Base-by-base conservation (phyloP, 148 eudicot species). In the Drosera capensis region DNA sequence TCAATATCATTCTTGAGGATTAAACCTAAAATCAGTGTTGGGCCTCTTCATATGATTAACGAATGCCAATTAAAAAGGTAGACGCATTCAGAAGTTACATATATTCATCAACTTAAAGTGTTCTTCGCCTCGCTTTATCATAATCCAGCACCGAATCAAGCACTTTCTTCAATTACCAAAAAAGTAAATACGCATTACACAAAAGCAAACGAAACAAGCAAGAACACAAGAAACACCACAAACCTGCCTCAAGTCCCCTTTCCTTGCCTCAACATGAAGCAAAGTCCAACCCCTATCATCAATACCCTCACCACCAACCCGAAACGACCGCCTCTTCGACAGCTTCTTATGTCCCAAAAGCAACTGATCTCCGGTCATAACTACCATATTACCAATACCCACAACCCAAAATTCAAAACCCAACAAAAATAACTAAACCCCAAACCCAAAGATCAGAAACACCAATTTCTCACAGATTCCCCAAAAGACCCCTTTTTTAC, bases 251-350 rank as follows among this genome's bases (percentile, higher is more conserved):
- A 65, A 46, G 40, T 75, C 71, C 24, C 94, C 94, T 64, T 68
- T 82, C 46, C 68, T 49, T n/a, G 86, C 80, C 49, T 66, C 66
- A 23, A 82, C 59, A 45, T 82, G 94, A 25, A 82, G 94, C 51
- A 56, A 35, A 31, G 94, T 75, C 94, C 94, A 82, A 35, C 94
- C 94, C 49, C 94, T 71, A 66, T 82, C 94, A 65, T 82, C 94
- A 23, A 64, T 75, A 48, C 65, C 73, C 0, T 45, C 49, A 19
- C 56, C 65, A 22, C 43, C 42, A 29, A n/a, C n/a, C n/a, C 48
- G 48, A 51, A 35, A 46, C 23, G 66, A 52, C 17, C 68, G 76
- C 54, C 76, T 66, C 22, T 68, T 65, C 31, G 61, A 49, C 34
- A 54, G n/a, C 43, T 48, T 51, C 23, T 78, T 59, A 35, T 68